Percentiles rank a stretch among this genome's conserved stretches.
phyloP scores from a whole-genome alignment of 73 alveolate genomes.

The Effrenium voratum region DNA sequence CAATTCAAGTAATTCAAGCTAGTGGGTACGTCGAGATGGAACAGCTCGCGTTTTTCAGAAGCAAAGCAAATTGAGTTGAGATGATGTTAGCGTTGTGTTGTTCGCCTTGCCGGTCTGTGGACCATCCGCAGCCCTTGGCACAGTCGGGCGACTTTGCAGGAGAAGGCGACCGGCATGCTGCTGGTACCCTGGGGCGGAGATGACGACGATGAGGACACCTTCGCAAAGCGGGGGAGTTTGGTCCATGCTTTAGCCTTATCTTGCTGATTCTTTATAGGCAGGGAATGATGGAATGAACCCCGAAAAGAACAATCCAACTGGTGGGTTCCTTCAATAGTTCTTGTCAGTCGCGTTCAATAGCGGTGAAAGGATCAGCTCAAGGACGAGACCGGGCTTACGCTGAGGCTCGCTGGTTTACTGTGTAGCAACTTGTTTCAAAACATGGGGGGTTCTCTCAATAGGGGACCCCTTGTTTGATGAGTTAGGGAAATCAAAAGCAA shows the following conservation, averaged over 20 bases:
- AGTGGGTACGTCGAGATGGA: too few relatives aligned
- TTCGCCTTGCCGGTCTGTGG: too few relatives aligned
- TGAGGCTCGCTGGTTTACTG: neutral
- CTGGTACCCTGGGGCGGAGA: slow-evolving; percentile 88
- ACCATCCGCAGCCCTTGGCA: too few relatives aligned
- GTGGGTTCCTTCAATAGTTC: neutral
- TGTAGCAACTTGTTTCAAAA: neutral
- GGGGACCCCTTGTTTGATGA: too few relatives aligned
- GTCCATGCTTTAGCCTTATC: neutral
- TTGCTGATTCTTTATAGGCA: neutral
- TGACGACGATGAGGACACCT: slow-evolving; percentile 76
- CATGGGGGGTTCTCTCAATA: too few relatives aligned
- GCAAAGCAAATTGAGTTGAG: too few relatives aligned
- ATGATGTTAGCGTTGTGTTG: too few relatives aligned
- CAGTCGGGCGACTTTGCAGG: too few relatives aligned
- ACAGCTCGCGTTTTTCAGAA: too few relatives aligned
- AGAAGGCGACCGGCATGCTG: slow-evolving; percentile 48
- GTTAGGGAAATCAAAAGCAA: too few relatives aligned
- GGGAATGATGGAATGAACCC: neutral
- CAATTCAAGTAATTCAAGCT: too few relatives aligned
- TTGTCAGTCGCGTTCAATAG: neutral
- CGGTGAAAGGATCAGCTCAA: slow-evolving; percentile 5
- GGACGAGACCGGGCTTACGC: slow-evolving; percentile 73
- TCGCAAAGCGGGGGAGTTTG: neutral
- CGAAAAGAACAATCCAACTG: neutral